Conservation (phyloP, 257 asterid species). For the Thymus quinquecostatus region DNA sequence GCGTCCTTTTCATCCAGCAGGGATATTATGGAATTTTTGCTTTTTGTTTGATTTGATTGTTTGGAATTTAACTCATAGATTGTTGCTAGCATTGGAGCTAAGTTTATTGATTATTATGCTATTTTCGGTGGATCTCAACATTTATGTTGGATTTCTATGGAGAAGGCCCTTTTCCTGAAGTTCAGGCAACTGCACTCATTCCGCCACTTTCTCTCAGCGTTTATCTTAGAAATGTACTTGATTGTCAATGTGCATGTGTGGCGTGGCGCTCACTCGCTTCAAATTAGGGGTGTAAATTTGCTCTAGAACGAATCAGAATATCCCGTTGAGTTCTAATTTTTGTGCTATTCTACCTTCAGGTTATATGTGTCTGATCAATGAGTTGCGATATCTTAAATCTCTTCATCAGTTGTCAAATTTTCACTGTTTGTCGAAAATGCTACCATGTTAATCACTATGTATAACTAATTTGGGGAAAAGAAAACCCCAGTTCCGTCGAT, state of each 20-base stretch:
- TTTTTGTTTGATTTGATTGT: conserved; percentile 13
- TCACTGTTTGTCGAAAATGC: conserved; percentile 1
- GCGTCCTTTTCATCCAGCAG: neutral
- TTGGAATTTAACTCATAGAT: conserved; percentile 9
- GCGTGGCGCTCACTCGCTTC: neutral
- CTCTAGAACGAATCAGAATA: neutral
- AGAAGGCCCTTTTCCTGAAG: neutral
- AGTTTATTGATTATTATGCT: neutral
- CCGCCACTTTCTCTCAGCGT: neutral
- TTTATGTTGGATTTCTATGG: conserved; percentile 15
- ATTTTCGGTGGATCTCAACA: conserved; percentile 21
- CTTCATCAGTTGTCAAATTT: conserved; percentile 8
- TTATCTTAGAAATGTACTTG: neutral
- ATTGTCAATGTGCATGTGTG: neutral
- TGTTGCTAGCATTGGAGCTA: conserved; percentile 5
- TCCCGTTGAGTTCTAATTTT: neutral
- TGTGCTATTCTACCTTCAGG: conserved; percentile 7
- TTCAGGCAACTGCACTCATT: neutral
- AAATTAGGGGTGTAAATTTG: neutral
- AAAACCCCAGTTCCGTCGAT: neutral
- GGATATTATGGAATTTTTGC: conserved; percentile 5
- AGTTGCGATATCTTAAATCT: neutral
- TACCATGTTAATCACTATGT: conserved; percentile 16
- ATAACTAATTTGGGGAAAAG: neutral
- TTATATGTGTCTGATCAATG: neutral